Evolutionary conservation across 2,329 filamentous ascomycete species (phyloP).

Genomic region (Teratosphaeria zuluensis): DNA sequence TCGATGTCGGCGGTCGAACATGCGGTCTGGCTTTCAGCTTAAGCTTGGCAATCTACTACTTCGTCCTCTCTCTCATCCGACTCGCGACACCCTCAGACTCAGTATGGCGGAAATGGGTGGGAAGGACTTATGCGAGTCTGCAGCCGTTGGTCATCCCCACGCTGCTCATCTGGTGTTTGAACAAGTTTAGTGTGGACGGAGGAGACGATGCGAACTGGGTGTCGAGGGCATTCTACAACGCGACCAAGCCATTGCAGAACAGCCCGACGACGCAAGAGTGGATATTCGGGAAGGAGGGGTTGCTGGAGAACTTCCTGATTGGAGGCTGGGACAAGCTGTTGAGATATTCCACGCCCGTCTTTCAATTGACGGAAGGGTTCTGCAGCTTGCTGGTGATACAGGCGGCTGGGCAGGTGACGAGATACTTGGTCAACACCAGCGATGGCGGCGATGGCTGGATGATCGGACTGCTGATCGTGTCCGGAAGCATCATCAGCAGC

Average conservation of each 20-base stretch:
- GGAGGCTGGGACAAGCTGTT: slow-evolving; percentile 83
- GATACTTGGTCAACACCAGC: slow-evolving; percentile 81
- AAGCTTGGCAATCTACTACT: slow-evolving; percentile 80
- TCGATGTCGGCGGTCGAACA: slow-evolving; percentile 92
- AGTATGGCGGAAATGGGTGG: slow-evolving; percentile 61
- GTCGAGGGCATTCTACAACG: slow-evolving; percentile 45
- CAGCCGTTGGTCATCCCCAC: slow-evolving; percentile 83
- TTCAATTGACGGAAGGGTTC: slow-evolving; percentile 91
- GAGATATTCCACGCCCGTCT: slow-evolving; percentile 84
- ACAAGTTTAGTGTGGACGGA: slow-evolving; percentile 89
- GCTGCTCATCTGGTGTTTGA: slow-evolving; percentile 88
- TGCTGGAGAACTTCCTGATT: slow-evolving; percentile 70
- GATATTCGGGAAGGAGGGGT: slow-evolving; percentile 76
- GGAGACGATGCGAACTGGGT: slow-evolving; percentile 65
- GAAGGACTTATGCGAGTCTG: slow-evolving; percentile 59
- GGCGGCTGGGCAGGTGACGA: slow-evolving; percentile 83
- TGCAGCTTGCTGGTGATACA: slow-evolving; percentile 95
- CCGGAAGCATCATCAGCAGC: slow-evolving; percentile 84
- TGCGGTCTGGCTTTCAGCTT: slow-evolving; percentile 92
- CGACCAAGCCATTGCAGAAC: slow-evolving; percentile 27
- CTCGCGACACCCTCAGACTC: slow-evolving; percentile 72
- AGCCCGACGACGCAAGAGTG: slow-evolving; percentile 66
- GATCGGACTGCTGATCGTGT: slow-evolving; percentile 79
- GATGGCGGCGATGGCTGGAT: slow-evolving; percentile 95
- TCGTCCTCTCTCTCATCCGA: slow-evolving; percentile 72